These are phyloP conservation scores for Dillenia turbinata DNA, from an alignment of 164 flowering plant genomes.

Conservation along the genomic window DNA sequence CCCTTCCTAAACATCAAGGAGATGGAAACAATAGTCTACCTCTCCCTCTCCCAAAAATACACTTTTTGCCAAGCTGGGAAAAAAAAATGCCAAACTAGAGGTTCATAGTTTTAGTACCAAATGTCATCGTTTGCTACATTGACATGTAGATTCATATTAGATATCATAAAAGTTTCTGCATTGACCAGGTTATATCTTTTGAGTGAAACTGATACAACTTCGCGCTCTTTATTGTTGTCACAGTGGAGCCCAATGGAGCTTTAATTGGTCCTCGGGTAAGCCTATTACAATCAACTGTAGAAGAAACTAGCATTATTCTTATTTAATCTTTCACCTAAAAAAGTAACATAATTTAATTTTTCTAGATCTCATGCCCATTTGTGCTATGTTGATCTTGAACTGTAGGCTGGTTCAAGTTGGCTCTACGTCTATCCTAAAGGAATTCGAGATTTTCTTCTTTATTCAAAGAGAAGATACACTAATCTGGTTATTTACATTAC, in stretches of 20 bases:
- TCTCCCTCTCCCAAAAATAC: too few species aligned
- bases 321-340: not conserved
- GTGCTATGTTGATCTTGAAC: not conserved
- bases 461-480: conserved; percentile 30
- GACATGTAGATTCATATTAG: not conserved
- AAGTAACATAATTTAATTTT: too few species aligned
- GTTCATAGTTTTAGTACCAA: too few species aligned
- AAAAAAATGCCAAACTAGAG: too few species aligned
- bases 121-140: too few species aligned
- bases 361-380: too few species aligned
- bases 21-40: too few species aligned
- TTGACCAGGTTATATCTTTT: not conserved
- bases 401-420: conserved; percentile 26
- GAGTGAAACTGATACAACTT: not conserved
- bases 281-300: not conserved
- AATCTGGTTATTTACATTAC: conserved; percentile 45
- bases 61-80: too few species aligned
- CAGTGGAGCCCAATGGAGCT: conserved; percentile 16
- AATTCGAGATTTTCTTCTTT: conserved; percentile 23
- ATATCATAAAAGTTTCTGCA: not conserved
- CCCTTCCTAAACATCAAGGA: too few species aligned
- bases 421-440: conserved; percentile 43
- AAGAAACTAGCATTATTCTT: not conserved
- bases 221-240: not conserved
- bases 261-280: conserved; percentile 15